Conservation (phyloP, 345 rosid species). For the Populus ilicifolia region DNA sequence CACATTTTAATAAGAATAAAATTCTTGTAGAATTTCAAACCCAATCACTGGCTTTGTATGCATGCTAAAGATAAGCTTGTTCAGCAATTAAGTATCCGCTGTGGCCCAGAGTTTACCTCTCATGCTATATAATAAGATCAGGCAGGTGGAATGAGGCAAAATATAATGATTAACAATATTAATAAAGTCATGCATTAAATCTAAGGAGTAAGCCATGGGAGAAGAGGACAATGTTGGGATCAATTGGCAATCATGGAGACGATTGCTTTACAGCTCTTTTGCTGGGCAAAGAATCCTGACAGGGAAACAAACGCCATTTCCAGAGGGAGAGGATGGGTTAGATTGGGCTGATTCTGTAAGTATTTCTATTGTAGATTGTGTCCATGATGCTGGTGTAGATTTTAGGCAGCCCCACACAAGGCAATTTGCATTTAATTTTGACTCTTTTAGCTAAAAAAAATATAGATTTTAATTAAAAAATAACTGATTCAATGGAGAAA, state of each 20-base stretch:
- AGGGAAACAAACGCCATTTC: not conserved
- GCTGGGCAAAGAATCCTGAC: not conserved
- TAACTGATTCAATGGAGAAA: too few relatives aligned
- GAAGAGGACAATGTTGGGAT: slow-evolving; percentile 11
- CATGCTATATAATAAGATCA: not conserved
- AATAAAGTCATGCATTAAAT: slow-evolving; percentile 3
- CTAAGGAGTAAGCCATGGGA: not conserved
- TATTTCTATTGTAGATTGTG: not conserved
- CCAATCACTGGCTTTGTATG: slow-evolving; percentile 10
- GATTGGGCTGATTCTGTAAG: not conserved
- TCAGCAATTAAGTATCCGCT: slow-evolving; percentile 25
- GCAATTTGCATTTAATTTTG: not conserved
- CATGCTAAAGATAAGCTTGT: slow-evolving; percentile 34
- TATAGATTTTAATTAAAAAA: too few relatives aligned
- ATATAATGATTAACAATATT: not conserved
- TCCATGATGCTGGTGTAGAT: not conserved
- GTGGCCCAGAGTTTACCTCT: not conserved
- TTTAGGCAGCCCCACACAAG: slow-evolving; percentile 13
- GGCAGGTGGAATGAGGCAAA: slow-evolving; percentile 6
- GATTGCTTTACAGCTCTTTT: slow-evolving; percentile 1
- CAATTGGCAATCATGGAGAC: slow-evolving; percentile 2
- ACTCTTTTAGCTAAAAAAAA: too few relatives aligned
- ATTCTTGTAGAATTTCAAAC: slow-evolving; percentile 9
- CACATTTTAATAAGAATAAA: slow-evolving; percentile 9
- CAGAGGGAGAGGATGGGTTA: not conserved